These are phyloP conservation scores for Saururus chinensis DNA, from an alignment of 164 flowering plant genomes.

Conservation along the genomic window DNA sequence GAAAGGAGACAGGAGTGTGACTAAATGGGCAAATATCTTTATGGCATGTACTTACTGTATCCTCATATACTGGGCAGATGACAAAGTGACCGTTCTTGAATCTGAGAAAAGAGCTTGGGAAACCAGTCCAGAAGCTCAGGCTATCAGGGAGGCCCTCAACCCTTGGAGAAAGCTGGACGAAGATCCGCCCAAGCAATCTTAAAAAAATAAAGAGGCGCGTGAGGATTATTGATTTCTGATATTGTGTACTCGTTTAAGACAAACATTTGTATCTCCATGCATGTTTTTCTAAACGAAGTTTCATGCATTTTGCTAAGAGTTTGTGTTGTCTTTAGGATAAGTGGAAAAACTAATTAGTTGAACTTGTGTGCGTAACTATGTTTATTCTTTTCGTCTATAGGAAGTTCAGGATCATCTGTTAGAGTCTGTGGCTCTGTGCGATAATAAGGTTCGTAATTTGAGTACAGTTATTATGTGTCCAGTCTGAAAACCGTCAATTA, in stretches of 20 bases:
- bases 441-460: no score
- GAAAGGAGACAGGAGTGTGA: neutral
- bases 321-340: constrained; percentile 1
- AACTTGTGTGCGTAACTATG: no score
- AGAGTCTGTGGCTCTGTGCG: no score
- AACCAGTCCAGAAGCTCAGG: constrained; percentile 74
- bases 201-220: no score
- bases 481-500: no score
- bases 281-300: neutral
- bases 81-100: constrained; percentile 84
- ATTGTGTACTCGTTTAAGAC: neutral
- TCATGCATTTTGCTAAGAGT: neutral
- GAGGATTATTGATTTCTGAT: neutral
- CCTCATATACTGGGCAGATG: constrained; percentile 38
- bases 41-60: neutral
- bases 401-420: no score
- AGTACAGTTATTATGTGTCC: no score
- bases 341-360: no score
- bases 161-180: constrained; percentile 70
- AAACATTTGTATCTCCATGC: neutral
- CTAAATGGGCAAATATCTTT: neutral
- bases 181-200: constrained; percentile 28
- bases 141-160: constrained; percentile 72
- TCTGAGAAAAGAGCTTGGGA: constrained; percentile 90
- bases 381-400: no score